Evolutionary conservation across 768 basidiomycete genomes (phyloP).

Genomic region (Termitomyces heimii): DNA sequence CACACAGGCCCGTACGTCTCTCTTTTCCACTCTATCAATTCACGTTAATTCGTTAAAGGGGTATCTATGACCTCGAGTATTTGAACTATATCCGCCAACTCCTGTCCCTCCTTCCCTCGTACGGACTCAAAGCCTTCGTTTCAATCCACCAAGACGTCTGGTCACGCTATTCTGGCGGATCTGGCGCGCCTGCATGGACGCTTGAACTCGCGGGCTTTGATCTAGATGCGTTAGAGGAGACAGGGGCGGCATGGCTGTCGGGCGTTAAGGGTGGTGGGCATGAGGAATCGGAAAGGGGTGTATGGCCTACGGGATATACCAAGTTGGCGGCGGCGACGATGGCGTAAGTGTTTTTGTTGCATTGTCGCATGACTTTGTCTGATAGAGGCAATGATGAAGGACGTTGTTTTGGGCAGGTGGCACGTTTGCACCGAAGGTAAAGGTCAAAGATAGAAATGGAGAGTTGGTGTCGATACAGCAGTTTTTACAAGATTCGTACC

Average conservation of each 20-base stretch:
- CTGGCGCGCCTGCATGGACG: conserved; percentile 97
- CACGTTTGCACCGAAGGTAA: conserved; percentile 74
- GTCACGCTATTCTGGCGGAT: conserved; percentile 92
- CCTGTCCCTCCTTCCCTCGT: conserved; percentile 63
- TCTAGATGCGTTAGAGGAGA: conserved; percentile 68
- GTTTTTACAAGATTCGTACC: conserved; percentile 78
- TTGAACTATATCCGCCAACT: conserved; percentile 71
- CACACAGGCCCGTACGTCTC: conserved; percentile 82
- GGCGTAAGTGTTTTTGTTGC: conserved; percentile 50
- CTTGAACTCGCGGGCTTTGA: conserved; percentile 84
- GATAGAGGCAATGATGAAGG: conserved; percentile 28
- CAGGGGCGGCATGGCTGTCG: conserved; percentile 81
- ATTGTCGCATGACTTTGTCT: background rate
- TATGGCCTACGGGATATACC: conserved; percentile 94
- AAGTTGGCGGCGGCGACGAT: conserved; percentile 92
- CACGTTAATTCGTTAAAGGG: conserved; percentile 36
- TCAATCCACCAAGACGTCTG: conserved; percentile 93
- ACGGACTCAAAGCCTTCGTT: conserved; percentile 69
- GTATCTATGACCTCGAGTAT: conserved; percentile 80
- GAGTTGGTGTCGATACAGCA: conserved; percentile 63
- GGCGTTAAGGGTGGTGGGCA: conserved; percentile 77
- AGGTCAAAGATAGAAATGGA: conserved; percentile 39
- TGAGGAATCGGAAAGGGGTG: conserved; percentile 68
- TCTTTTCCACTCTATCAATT: background rate
- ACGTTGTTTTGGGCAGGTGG: conserved; percentile 95